These are phyloP conservation scores for Millerozyma miso DNA, from an alignment of 805 yeast genomes.

Conservation along the genomic window DNA sequence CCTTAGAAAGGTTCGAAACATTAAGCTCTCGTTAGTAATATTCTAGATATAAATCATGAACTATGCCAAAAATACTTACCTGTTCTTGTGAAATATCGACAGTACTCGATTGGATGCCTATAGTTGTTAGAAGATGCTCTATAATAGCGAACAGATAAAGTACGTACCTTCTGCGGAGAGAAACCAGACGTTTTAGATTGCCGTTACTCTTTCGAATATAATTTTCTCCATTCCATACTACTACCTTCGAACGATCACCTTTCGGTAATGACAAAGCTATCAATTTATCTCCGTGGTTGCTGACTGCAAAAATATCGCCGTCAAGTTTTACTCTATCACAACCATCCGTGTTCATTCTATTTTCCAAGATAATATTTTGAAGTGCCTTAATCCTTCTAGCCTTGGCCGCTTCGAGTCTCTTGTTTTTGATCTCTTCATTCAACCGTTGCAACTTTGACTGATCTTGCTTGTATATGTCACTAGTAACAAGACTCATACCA, in stretches of 20 bases:
- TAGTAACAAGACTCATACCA: conserved; percentile 37
- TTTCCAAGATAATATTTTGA: conserved; percentile 19
- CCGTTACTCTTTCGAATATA: conserved; percentile 27
- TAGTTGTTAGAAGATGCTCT: conserved; percentile 2
- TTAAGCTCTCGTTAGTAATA: conserved; percentile 2
- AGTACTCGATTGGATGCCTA: conserved; percentile 14
- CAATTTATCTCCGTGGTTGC: conserved; percentile 36
- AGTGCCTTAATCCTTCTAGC: conserved; percentile 9
- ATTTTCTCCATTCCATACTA: conserved; percentile 28
- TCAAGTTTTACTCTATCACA: conserved; percentile 44
- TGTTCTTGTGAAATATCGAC: conserved; percentile 35
- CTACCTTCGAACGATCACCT: conserved; percentile 9
- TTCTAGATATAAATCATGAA: too few relatives aligned
- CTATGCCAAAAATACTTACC: conserved; percentile 24
- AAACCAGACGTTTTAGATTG: conserved; percentile 14
- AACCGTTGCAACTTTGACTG: conserved; percentile 10
- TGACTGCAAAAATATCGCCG: conserved; percentile 41
- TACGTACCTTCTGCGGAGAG: conserved; percentile 13
- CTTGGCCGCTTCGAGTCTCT: conserved; percentile 11
- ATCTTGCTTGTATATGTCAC: conserved; percentile 30
- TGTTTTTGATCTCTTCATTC: conserved; percentile 3
- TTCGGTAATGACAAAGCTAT: conserved; percentile 29
- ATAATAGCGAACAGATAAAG: neutral
- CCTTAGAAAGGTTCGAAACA: conserved; percentile 18
- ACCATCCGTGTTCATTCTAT: conserved; percentile 34